These are phyloP conservation scores for Blastobotrys persicus DNA, from an alignment of 1,139 yeast genomes.

Conservation along the genomic window DNA sequence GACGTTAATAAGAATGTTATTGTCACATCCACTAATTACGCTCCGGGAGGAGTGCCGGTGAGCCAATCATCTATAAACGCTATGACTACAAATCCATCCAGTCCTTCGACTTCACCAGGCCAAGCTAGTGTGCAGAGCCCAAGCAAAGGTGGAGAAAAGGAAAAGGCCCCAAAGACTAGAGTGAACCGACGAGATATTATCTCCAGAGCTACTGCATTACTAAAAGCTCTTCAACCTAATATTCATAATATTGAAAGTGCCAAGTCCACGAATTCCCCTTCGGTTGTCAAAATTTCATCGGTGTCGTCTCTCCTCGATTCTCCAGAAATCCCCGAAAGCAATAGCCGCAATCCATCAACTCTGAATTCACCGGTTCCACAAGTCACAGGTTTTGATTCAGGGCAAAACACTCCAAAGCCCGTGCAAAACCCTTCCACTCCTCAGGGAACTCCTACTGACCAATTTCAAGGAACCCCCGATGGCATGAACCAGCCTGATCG, in stretches of 20 bases:
- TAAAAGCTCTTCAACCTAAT: conserved; percentile 30
- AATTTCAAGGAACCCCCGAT: too few relatives aligned
- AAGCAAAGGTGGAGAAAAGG: not conserved
- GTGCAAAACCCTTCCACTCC: not conserved
- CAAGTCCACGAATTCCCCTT: not conserved
- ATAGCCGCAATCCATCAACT: not conserved
- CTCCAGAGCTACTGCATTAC: conserved; percentile 35
- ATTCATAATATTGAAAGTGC: conserved; percentile 13
- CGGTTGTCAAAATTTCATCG: not conserved
- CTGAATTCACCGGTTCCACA: conserved; percentile 1
- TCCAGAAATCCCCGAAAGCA: not conserved
- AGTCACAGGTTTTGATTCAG: not conserved
- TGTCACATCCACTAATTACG: conserved; percentile 2
- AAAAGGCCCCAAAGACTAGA: conserved; percentile 22
- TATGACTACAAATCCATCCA: too few relatives aligned
- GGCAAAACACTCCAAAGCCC: not conserved
- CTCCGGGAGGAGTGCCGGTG: too few relatives aligned
- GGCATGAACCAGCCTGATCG: not conserved
- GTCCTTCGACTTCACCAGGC: too few relatives aligned
- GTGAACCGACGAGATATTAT: conserved; percentile 41
- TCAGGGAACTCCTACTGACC: not conserved
- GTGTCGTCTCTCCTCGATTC: conserved; percentile 4
- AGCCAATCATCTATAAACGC: too few relatives aligned
- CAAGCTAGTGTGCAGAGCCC: not conserved
- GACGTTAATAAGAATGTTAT: not conserved